phyloP scores from a whole-genome alignment of 2,329 filamentous ascomycete genomes.

The Cladosporium oxysporum region DNA sequence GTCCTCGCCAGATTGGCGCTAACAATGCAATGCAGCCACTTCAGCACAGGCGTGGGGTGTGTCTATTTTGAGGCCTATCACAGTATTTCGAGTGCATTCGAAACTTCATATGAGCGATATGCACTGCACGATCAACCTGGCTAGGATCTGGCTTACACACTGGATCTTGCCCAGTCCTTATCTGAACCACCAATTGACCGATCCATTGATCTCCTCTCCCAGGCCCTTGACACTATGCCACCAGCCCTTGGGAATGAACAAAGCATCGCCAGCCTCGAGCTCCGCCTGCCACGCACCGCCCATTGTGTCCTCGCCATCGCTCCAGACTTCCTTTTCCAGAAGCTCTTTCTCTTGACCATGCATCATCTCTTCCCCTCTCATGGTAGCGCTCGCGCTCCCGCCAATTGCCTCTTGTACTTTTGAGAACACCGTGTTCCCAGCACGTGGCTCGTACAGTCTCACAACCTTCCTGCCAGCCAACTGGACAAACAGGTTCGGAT shows the following conservation, averaged over 20 bases:
- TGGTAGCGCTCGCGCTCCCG: constrained; percentile 45
- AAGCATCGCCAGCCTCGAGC: constrained; percentile 65
- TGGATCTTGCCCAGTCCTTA: constrained; percentile 43
- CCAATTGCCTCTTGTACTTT: constrained; percentile 46
- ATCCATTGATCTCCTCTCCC: constrained; percentile 59
- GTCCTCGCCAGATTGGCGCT: neutral
- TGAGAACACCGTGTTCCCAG: constrained; percentile 66
- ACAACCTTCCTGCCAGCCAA: constrained; percentile 71
- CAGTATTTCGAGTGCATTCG: neutral
- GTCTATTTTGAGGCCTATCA: neutral
- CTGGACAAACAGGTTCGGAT: constrained; percentile 90
- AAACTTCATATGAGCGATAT: neutral
- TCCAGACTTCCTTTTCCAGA: constrained; percentile 74
- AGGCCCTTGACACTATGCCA: constrained; percentile 80
- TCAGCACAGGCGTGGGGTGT: neutral
- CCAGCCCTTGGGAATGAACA: constrained; percentile 82
- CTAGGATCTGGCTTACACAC: neutral
- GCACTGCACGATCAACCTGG: neutral
- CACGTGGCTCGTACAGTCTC: constrained; percentile 66
- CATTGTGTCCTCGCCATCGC: constrained; percentile 28
- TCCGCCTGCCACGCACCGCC: constrained; percentile 33
- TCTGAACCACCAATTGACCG: constrained; percentile 80
- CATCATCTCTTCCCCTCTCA: constrained; percentile 92
- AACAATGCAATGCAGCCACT: neutral
- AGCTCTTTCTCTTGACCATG: constrained; percentile 67